These are phyloP conservation scores for Noccaea bulbosa DNA, from an alignment of 345 rosid genomes.

Conservation along the genomic window DNA sequence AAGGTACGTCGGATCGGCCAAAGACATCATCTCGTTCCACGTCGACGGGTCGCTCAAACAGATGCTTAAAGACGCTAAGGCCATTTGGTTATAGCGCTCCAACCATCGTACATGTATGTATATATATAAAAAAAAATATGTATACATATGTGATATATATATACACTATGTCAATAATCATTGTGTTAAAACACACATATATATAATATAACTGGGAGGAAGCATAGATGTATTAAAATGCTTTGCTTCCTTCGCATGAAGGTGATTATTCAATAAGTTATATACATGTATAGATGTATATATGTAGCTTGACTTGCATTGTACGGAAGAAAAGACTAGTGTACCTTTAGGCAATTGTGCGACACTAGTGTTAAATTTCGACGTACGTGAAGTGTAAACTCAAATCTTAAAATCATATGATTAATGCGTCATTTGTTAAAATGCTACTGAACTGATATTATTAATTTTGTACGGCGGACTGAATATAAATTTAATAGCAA, in stretches of 20 bases:
- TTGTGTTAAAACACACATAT: conserved; percentile 24
- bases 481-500: background rate
- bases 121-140: background rate
- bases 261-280: conserved; percentile 26
- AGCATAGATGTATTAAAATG: conserved; percentile 40
- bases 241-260: conserved; percentile 38
- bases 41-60: conserved; percentile 90
- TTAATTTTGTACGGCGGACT: background rate
- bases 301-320: conserved; percentile 34
- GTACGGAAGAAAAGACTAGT: conserved; percentile 41
- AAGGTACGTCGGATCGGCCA: conserved; percentile 81
- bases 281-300: conserved; percentile 32
- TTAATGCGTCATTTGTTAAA: background rate
- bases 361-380: conserved; percentile 9
- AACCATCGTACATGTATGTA: conserved; percentile 17
- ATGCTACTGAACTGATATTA: background rate
- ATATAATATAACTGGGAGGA: conserved; percentile 9
- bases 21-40: conserved; percentile 87
- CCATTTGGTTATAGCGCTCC: conserved; percentile 79
- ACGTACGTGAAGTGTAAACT: conserved; percentile 17
- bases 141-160: background rate
- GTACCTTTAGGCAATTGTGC: conserved; percentile 17
- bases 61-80: conserved; percentile 91
- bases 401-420: conserved; percentile 21
- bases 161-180: conserved; percentile 27